These are phyloP conservation scores for Solanum clarkiae DNA, from an alignment of 257 asterid species.

Conservation along the genomic window DNA sequence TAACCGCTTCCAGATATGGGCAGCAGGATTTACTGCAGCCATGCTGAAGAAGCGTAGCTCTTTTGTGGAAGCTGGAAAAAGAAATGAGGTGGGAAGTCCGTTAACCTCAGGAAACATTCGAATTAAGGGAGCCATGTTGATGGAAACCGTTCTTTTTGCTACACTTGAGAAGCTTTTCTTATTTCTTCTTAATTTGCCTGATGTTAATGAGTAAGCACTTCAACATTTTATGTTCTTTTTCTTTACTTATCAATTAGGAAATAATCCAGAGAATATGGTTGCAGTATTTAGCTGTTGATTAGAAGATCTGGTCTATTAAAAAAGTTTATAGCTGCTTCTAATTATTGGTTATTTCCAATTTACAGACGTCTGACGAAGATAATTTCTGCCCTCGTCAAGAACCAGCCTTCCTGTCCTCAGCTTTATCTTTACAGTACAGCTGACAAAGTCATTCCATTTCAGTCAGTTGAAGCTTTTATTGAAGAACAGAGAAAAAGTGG, in stretches of 20 bases:
- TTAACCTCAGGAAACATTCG: conserved; percentile 12
- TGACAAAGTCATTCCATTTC: conserved; percentile 69
- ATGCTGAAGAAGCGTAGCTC: conserved; percentile 64
- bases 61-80: conserved; percentile 27
- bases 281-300: not conserved
- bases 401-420: conserved; percentile 78
- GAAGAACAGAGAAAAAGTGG: conserved; percentile 48
- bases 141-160: conserved; percentile 43
- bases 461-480: conserved; percentile 49
- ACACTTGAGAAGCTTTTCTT: conserved; percentile 66
- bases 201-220: conserved; percentile 38
- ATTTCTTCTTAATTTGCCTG: conserved; percentile 45
- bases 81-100: conserved; percentile 12
- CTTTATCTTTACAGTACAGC: conserved; percentile 69
- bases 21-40: conserved; percentile 89
- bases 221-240: not conserved
- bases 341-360: not conserved
- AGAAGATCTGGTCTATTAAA: not conserved
- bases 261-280: not conserved
- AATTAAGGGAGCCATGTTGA: conserved; percentile 21
- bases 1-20: conserved; percentile 63
- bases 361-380: conserved; percentile 54
- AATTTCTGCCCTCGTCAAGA: conserved; percentile 24
- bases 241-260: not conserved
- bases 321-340: not conserved